Conservation (phyloP, 805 yeast genomes). For the Myxozyma udenii region DNA sequence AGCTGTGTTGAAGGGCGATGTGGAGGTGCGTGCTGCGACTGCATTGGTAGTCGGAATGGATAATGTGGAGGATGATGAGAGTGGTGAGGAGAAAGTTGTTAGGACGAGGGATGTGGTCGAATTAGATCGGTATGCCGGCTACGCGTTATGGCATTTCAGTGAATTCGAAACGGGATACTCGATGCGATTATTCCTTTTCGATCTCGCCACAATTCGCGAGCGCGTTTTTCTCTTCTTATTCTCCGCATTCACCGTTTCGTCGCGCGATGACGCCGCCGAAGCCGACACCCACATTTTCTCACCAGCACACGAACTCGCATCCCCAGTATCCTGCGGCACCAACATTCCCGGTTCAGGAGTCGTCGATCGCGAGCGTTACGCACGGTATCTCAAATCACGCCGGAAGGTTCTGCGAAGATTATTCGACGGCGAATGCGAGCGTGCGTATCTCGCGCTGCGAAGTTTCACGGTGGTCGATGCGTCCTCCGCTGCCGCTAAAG, state of each 20-base stretch:
- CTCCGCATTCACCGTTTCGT: neutral
- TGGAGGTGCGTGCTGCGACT: constrained; percentile 7
- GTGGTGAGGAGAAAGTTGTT: neutral
- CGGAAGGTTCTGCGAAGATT: constrained; percentile 3
- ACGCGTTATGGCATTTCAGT: constrained; percentile 12
- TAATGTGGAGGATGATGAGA: neutral
- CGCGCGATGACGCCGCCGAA: neutral
- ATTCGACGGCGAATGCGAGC: neutral
- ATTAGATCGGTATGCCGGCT: constrained; percentile 11
- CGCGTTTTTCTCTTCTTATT: neutral
- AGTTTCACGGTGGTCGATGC: neutral
- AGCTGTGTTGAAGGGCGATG: constrained; percentile 11
- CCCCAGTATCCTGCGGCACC: neutral
- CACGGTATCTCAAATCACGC: constrained; percentile 1
- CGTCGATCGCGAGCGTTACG: constrained; percentile 11
- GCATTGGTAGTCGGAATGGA: neutral
- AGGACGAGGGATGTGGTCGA: neutral
- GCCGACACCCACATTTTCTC: too few relatives aligned
- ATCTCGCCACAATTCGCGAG: neutral
- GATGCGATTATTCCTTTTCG: constrained; percentile 12
- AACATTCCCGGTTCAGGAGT: constrained; percentile 12
- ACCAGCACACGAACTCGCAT: neutral
- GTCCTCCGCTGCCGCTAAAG: neutral
- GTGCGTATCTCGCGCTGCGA: neutral
- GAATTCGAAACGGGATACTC: neutral